phyloP scores from a whole-genome alignment of 805 yeast species.

The Candida golubevii region DNA sequence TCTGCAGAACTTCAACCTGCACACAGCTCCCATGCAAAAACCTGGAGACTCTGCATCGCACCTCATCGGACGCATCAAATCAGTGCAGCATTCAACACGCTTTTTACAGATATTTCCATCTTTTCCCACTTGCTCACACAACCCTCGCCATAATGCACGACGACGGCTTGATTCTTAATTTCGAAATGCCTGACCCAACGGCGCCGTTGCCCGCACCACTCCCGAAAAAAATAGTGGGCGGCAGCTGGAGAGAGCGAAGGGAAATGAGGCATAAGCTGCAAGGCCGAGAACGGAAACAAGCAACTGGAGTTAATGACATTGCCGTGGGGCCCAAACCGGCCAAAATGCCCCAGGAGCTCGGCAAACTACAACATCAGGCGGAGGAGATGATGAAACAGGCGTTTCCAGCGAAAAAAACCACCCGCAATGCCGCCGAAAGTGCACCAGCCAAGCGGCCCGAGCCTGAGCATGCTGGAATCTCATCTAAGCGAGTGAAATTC shows the following conservation, averaged over 20 bases:
- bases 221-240: slow-evolving; percentile 23
- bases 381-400: slow-evolving; percentile 7
- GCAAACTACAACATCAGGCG: slow-evolving; percentile 6
- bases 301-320: slow-evolving; percentile 32
- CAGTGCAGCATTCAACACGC: no score
- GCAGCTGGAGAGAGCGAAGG: slow-evolving; percentile 79
- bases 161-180: slow-evolving; percentile 74
- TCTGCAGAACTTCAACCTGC: no score
- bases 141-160: slow-evolving; percentile 39
- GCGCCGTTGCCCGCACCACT: slow-evolving; percentile 18
- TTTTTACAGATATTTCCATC: no score
- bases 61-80: slow-evolving; percentile 6
- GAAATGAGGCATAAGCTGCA: slow-evolving; percentile 48
- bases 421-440: background rate
- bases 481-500: slow-evolving; percentile 21
- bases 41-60: background rate
- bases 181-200: slow-evolving; percentile 43
- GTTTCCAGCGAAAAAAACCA: slow-evolving; percentile 8
- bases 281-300: slow-evolving; percentile 37
- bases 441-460: slow-evolving; percentile 3
- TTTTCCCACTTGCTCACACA: no score
- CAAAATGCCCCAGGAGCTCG: no score
- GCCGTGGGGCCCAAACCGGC: slow-evolving; percentile 7
- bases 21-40: no score
- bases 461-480: slow-evolving; percentile 2